A percentile compares a stretch with the other conserved stretches of the same genome.
These are phyloP conservation scores for Yamadazyma triangularis DNA, from an alignment of 1,139 yeast genomes.

Conservation along the genomic window DNA sequence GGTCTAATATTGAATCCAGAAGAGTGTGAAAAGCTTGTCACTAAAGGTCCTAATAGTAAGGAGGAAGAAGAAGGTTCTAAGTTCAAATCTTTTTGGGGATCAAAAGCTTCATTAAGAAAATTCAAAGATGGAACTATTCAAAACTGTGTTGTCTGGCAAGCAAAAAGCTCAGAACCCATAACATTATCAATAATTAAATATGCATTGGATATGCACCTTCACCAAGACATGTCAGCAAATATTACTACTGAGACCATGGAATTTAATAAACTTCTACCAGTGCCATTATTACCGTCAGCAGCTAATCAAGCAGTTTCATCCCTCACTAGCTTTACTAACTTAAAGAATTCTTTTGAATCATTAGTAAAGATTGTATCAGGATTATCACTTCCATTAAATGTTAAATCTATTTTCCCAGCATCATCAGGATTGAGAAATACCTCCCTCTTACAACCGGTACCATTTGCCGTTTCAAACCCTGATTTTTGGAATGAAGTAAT, in stretches of 20 bases:
- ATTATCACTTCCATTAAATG: constrained; percentile 64
- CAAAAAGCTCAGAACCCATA: constrained; percentile 57
- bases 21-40: constrained; percentile 74
- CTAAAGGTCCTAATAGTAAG: constrained; percentile 77
- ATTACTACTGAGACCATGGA: constrained; percentile 36
- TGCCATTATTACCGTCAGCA: constrained; percentile 56
- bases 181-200: constrained; percentile 63
- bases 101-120: constrained; percentile 77
- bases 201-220: constrained; percentile 59
- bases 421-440: constrained; percentile 71
- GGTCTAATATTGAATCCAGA: constrained; percentile 71
- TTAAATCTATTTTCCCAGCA: constrained; percentile 70
- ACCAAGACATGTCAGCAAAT: constrained; percentile 39
- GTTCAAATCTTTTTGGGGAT: constrained; percentile 89
- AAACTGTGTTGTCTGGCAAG: constrained; percentile 85
- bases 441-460: constrained; percentile 74
- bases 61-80: constrained; percentile 52
- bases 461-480: constrained; percentile 72
- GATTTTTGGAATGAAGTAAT: constrained; percentile 79
- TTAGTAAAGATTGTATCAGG: constrained; percentile 51
- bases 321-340: constrained; percentile 46
- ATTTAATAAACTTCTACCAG: constrained; percentile 52
- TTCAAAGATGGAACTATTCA: constrained; percentile 87
- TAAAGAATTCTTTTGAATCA: constrained; percentile 63
- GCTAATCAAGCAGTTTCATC: constrained; percentile 51